phyloP scores from a whole-genome alignment of 2,329 filamentous ascomycete species.

The Fusarium sp. region DNA sequence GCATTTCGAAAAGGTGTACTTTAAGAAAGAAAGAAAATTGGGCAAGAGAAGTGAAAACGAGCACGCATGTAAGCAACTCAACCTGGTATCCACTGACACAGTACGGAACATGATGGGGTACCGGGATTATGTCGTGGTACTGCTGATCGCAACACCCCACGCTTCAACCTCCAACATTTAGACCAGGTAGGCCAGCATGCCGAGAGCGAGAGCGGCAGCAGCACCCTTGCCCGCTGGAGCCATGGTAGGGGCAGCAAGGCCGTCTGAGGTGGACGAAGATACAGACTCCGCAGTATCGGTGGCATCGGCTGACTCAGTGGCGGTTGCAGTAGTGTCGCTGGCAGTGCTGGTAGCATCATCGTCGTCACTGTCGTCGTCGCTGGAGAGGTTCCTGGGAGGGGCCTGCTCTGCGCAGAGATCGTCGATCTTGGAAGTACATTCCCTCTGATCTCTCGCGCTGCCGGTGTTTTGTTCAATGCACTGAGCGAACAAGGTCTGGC shows the following conservation, averaged over 20 bases:
- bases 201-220: slow-evolving; percentile 59
- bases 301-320: slow-evolving; percentile 29
- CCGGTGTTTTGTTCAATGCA: slow-evolving; percentile 57
- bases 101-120: slow-evolving; percentile 28
- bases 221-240: slow-evolving; percentile 56
- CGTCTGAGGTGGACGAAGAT: slow-evolving; percentile 48
- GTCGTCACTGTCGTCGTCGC: slow-evolving; percentile 30
- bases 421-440: slow-evolving; percentile 59
- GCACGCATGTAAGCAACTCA: slow-evolving; percentile 13
- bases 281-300: slow-evolving; percentile 41
- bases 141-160: slow-evolving; percentile 26
- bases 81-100: slow-evolving; percentile 19
- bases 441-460: slow-evolving; percentile 54
- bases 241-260: slow-evolving; percentile 53
- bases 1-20: slow-evolving; percentile 45
- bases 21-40: slow-evolving; percentile 48
- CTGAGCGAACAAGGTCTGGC: slow-evolving; percentile 57
- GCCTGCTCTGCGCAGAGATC: slow-evolving; percentile 55
- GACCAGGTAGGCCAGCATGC: slow-evolving; percentile 62
- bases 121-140: slow-evolving; percentile 34
- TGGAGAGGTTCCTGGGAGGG: slow-evolving; percentile 49
- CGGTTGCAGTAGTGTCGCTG: slow-evolving; percentile 35
- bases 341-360: slow-evolving; percentile 43
- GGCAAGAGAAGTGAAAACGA: slow-evolving; percentile 47
- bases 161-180: slow-evolving; percentile 45